These are phyloP conservation scores for Colletotrichum tropicicola DNA, from an alignment of 2,329 filamentous ascomycete genomes.

Conservation along the genomic window DNA sequence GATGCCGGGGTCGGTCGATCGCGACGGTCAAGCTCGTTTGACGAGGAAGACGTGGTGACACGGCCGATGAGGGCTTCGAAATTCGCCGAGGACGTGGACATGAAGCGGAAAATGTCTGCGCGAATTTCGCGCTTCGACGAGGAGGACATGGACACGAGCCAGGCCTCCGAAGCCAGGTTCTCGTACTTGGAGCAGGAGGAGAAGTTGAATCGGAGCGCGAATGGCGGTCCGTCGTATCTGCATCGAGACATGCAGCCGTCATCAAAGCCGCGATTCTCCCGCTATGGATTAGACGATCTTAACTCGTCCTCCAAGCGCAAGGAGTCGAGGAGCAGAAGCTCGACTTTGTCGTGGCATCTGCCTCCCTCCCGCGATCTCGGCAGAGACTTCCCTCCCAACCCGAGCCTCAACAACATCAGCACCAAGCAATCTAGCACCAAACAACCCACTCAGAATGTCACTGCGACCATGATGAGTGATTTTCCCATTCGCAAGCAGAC, in stretches of 20 bases:
- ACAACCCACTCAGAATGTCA: background rate
- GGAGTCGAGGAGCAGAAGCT: background rate
- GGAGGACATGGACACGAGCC: slow-evolving; percentile 19
- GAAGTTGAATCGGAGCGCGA: slow-evolving; percentile 5
- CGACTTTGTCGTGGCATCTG: slow-evolving; percentile 7
- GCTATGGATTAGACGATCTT: background rate
- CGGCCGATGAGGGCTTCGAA: background rate
- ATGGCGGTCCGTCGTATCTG: slow-evolving; percentile 3
- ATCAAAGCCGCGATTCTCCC: background rate
- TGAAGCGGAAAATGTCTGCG: slow-evolving; percentile 19
- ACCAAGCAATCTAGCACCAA: background rate
- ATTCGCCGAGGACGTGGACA: background rate
- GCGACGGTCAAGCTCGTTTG: background rate
- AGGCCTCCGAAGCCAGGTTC: slow-evolving; percentile 25
- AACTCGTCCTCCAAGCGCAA: background rate
- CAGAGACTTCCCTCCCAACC: slow-evolving; percentile 16
- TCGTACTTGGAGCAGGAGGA: slow-evolving; percentile 28
- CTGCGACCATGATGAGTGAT: slow-evolving; percentile 26
- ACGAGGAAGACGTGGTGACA: background rate
- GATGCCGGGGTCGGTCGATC: background rate
- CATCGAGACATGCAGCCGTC: slow-evolving; percentile 11
- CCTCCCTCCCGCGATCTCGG: background rate
- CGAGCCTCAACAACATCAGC: slow-evolving; percentile 2
- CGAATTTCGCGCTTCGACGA: slow-evolving; percentile 22
- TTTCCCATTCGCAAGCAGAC: slow-evolving; percentile 33